Evolutionary conservation across 1,139 yeast species (phyloP).

Genomic region (Magnusiomyces suaveolens): DNA sequence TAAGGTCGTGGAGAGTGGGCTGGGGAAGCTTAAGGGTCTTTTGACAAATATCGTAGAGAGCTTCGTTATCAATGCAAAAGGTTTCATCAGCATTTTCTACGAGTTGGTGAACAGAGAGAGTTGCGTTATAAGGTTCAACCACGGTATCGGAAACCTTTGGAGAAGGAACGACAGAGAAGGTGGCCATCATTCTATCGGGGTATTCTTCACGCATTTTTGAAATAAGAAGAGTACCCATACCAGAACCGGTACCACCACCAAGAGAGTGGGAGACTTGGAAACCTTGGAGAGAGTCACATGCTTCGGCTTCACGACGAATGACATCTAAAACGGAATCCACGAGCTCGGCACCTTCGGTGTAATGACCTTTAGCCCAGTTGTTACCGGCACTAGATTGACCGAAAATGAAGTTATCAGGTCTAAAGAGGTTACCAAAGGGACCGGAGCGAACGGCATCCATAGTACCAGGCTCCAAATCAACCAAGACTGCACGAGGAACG

Average conservation of each 20-base stretch:
- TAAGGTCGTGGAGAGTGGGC: conserved; percentile 71
- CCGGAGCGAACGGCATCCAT: conserved; percentile 76
- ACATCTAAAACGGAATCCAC: conserved; percentile 84
- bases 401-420: conserved; percentile 83
- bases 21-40: conserved; percentile 69
- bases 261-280: conserved; percentile 88
- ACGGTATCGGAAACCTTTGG: conserved; percentile 89
- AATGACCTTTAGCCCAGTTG: conserved; percentile 95
- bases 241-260: too few species aligned
- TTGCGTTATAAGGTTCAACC: conserved; percentile 89
- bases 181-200: conserved; percentile 93
- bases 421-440: conserved; percentile 67
- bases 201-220: conserved; percentile 78
- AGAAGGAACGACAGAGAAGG: conserved; percentile 85
- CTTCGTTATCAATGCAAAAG: conserved; percentile 90
- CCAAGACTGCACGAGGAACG: conserved; percentile 88
- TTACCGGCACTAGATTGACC: conserved; percentile 92
- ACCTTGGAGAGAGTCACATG: conserved; percentile 86
- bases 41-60: conserved; percentile 80
- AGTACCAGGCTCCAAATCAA: conserved; percentile 90
- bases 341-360: conserved; percentile 91
- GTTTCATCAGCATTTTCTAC: conserved; percentile 88
- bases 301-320: conserved; percentile 88
- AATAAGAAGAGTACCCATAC: conserved; percentile 82
- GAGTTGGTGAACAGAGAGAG: conserved; percentile 83